Evolutionary conservation across 2,329 filamentous ascomycete species (phyloP), one percentile per base, ranked within the genome.

Genomic region (Botrytis fragariae): DNA sequence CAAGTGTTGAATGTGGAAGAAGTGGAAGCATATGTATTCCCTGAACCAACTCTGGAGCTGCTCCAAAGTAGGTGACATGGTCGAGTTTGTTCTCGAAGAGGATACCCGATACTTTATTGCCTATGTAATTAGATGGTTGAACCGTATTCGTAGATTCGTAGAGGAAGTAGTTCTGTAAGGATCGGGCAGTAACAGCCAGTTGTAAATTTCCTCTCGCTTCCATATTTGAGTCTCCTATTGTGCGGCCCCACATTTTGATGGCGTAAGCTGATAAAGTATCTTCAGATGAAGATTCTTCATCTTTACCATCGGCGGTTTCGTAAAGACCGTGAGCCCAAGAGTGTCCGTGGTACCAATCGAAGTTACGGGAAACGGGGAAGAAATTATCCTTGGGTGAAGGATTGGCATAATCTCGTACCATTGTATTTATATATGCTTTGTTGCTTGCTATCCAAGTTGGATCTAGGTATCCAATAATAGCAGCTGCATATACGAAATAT

Each of bases 41-140:
- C 80, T 90, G 86, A 74, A 97, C 88, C 78, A 89, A 93, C 82
- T 95, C 91, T 20, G 89, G 87, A 73, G 91, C 89, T 69, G 84
- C 82, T 63, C 93, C 93, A 79, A 98, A 98, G 83, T 94, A 98
- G 1, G 95, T 98, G 5, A 92, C 92, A 82, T 98, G 94, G 81
- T 98, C 93, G 71, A 94, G 88, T 83, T 98, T 98, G 85, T 98
- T 98, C 83, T 98, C 95, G 79, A 98, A 98, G 14, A 97, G 81
- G 76, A 91, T 91, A 9, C 89, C 89, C 3, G 86, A 86, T 54
- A 87, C 89, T 82, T 92, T 94, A 85, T 98, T 98, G 60, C 85
- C 88, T 75, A 93, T 90, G 80, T 97, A 97, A n/a, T 91, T 84
- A 1, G 86, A 77, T 0, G 95, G 95, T 78, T 97, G 89, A 69